A percentile compares a stretch with the other conserved stretches of the same genome.
These are phyloP conservation scores for Cystobasidium ongulense DNA, from an alignment of 768 basidiomycete genomes.

Conservation along the genomic window DNA sequence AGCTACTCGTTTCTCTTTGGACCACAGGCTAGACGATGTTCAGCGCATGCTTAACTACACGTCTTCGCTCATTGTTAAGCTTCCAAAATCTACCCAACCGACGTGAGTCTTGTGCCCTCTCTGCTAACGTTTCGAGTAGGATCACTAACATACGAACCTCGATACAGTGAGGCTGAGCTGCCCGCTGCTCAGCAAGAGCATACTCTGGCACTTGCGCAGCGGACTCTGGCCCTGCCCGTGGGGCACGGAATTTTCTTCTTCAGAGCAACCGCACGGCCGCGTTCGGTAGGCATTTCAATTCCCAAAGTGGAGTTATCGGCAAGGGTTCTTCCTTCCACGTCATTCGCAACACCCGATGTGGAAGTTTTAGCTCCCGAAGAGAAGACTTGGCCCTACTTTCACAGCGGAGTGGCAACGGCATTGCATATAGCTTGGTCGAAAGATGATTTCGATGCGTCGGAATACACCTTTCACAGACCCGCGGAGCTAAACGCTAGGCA, in stretches of 20 bases:
- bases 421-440: conserved; percentile 71
- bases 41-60: conserved; percentile 82
- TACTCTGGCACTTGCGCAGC: conserved; percentile 68
- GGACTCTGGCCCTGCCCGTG: conserved; percentile 80
- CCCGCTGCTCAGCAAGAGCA: conserved; percentile 67
- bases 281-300: conserved; percentile 42
- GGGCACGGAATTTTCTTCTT: conserved; percentile 89
- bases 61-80: conserved; percentile 57
- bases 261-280: conserved; percentile 68
- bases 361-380: conserved; percentile 52
- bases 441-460: conserved; percentile 73
- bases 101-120: neutral
- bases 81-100: neutral
- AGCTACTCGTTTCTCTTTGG: conserved; percentile 66
- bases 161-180: conserved; percentile 12
- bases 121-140: neutral
- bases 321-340: conserved; percentile 42
- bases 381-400: conserved; percentile 88
- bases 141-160: neutral
- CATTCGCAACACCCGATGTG: conserved; percentile 38
- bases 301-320: conserved; percentile 45
- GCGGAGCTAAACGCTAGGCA: conserved; percentile 82
- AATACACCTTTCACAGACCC: conserved; percentile 90
- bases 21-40: conserved; percentile 82
- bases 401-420: conserved; percentile 90